Evolutionary conservation across 2,329 filamentous ascomycete genomes (phyloP), one percentile per base, ranked within the genome.

Genomic region (Epichloe glyceriae): DNA sequence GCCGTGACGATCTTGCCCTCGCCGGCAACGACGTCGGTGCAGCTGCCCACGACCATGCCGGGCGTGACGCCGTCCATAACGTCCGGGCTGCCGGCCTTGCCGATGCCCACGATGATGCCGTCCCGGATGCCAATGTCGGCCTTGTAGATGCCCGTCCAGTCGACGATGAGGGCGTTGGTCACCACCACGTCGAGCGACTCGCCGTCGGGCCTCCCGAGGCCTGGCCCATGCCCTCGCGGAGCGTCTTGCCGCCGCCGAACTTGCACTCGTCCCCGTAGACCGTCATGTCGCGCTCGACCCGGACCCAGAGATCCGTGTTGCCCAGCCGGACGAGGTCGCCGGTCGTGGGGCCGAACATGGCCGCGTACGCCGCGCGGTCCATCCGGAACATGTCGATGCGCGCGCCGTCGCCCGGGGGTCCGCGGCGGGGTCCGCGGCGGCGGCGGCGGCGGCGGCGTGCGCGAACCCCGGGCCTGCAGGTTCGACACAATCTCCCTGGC

Each of bases 81-180:
- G 67, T 97, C 91, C n/a, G 91, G 91, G 61, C 96, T 97, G 19
- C 91, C 91, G 15, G 91, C 88, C 69, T 97, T 96, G 53, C 91
- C 91, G 58, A 97, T 91, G 0, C 82, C 91, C 30, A 84, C 83
- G 60, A 97, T 96, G 39, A 85, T 64, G 2, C 91, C 90, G 58
- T 89, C 69, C 67, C 94, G 95, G 65, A 97, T 83, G 30, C 91
- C 91, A 63, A 97, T 95, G 65, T 97, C 91, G 5, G 90, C 91
- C 71, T 97, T 97, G 74, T 88, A 94, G 62, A 97, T 95, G 46
- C 91, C 91, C 1, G 79, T 85, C 78, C 85, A 94, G 70, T 97
- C 91, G 19, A 97, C 76, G 38, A 97, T 84, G 56, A 97, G 70
- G 5, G 90, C 91, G 61, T 96, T 97, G 2, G 83, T 88, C 53